Evolutionary conservation across 2,329 filamentous ascomycete species (phyloP), one percentile per base, ranked within the genome.

Genomic region (Hymenoscyphus fructigenus): DNA sequence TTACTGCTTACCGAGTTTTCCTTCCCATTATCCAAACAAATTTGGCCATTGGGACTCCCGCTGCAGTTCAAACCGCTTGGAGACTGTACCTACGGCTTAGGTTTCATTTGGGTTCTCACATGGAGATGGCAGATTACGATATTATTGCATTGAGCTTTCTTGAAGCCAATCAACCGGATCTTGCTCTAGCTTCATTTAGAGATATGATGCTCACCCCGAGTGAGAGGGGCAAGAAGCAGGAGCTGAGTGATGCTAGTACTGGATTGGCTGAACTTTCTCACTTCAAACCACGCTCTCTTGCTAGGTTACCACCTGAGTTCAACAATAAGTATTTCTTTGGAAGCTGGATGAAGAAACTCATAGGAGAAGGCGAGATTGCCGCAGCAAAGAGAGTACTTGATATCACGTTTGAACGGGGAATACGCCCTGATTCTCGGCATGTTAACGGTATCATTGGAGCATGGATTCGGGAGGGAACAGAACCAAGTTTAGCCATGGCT

Each of bases 301-400:
- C 81, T 4, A 74, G 80, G 32, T 73, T 89, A 23, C 87, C 87
- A 4, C 75, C 77, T 14, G 76, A 75, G 38, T 83, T 84, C 62
- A 79, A 82, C 57, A 95, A 96, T 76, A 88, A 89, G 68, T 94
- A 92, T 77, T 91, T 97, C 77, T 90, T 93, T 69, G 91, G 89
- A 38, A 93, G 92, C 72, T 97, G 93, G 93, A 84, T 96, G 73
- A 94, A 94, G 77, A 87, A 90, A 59, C 84, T 96, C 9, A 90
- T 96, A 63, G 89, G 88, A 17, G 85, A 88, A 65, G 88, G 87
- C 1, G 85, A 92, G 68, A 78, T 91, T 15, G 85, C 90, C 64
- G 90, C 89, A 1, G 91, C 92, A 2, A 82, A 85, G 61, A 85
- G 86, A 66, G 91, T 96, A 9, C 80, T 95, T 32, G 84, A 90